These are phyloP conservation scores for Diaporthe helianthi DNA, from an alignment of 2,329 filamentous ascomycete species.

Conservation along the genomic window DNA sequence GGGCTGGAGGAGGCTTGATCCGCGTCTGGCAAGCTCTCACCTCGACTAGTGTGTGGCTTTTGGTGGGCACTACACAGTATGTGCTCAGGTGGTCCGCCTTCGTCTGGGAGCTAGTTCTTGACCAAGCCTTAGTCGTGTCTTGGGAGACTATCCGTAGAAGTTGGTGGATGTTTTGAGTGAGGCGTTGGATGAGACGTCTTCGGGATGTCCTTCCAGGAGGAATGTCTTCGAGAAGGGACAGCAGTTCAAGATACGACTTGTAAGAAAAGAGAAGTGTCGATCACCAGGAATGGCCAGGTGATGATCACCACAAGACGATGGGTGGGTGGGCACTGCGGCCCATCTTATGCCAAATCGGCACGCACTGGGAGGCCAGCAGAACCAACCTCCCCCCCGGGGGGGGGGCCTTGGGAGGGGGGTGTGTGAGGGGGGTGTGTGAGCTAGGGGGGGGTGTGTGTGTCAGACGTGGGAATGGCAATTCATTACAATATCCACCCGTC, in stretches of 20 bases:
- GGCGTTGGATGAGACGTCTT: not conserved
- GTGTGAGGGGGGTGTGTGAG: no score
- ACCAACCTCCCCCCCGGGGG: not conserved
- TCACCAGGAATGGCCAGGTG: not conserved
- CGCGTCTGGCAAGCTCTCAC: not conserved
- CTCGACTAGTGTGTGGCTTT: not conserved
- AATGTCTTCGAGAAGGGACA: no score
- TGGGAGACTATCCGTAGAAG: not conserved
- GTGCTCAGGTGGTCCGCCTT: not conserved
- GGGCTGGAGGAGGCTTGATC: not conserved
- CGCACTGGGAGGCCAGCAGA: slow-evolving; percentile 3
- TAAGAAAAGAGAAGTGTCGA: slow-evolving; percentile 8
- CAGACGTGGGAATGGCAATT: not conserved
- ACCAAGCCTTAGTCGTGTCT: not conserved
- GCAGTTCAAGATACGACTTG: slow-evolving; percentile 13
- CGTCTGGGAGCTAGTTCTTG: not conserved
- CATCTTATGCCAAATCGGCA: slow-evolving; percentile 6
- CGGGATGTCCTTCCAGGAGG: not conserved
- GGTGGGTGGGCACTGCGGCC: slow-evolving; percentile 9
- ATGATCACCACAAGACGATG: not conserved
- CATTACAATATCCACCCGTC: slow-evolving; percentile 20
- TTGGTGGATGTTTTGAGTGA: not conserved
- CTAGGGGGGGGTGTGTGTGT: no score
- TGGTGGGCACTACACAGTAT: not conserved
- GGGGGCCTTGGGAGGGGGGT: no score